Percentiles rank a stretch among this genome's conserved stretches.
These are phyloP conservation scores for Oryza nivara DNA, from an alignment of 176 grass and related monocot genomes.

Conservation along the genomic window DNA sequence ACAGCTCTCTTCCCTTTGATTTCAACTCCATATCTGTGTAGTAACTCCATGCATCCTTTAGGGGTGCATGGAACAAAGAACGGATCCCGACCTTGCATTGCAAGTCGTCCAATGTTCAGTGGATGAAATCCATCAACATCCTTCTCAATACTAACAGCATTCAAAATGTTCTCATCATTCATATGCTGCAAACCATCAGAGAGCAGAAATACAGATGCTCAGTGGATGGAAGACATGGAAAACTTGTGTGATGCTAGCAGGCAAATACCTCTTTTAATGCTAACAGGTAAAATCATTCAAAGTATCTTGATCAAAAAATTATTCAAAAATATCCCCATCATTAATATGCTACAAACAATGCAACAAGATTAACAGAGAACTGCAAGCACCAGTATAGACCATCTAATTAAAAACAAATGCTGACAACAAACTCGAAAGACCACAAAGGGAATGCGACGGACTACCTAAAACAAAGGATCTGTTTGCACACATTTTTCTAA, in stretches of 20 bases:
- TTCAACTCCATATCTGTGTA: slow-evolving; percentile 75
- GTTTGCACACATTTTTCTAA: background rate
- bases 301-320: too few relatives aligned
- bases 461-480: slow-evolving; percentile 3
- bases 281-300: slow-evolving; percentile 36
- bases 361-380: background rate
- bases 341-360: slow-evolving; percentile 51
- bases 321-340: slow-evolving; percentile 30
- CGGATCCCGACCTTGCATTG: slow-evolving; percentile 91
- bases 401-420: background rate
- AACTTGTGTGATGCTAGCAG: background rate
- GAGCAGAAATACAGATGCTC: background rate
- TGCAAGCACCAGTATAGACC: background rate
- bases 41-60: slow-evolving; percentile 98
- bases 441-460: background rate
- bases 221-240: background rate
- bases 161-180: slow-evolving; percentile 90
- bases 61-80: slow-evolving; percentile 97
- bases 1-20: slow-evolving; percentile 92
- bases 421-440: background rate
- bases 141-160: slow-evolving; percentile 83
- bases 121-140: slow-evolving; percentile 97
- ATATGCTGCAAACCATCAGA: slow-evolving; percentile 72
- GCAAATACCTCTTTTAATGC: slow-evolving; percentile 78
- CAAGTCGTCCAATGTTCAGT: slow-evolving; percentile 90